phyloP scores from a whole-genome alignment of 768 basidiomycete species.

The Hygrocybe coccinea region DNA sequence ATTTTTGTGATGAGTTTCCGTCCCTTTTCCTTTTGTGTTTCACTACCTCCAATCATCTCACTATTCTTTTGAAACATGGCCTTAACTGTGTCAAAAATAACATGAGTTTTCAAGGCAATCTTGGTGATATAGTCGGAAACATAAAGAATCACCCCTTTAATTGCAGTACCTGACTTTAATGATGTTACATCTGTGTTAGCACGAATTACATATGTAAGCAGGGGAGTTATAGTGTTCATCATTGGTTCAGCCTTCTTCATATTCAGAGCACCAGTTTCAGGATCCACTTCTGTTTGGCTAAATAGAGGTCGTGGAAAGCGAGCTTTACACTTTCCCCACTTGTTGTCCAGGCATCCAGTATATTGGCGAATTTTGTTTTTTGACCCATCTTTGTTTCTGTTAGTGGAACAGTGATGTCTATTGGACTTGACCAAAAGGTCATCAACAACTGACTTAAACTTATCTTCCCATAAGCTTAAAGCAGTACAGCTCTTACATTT shows the following conservation, averaged over 20 bases:
- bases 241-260: constrained; percentile 29
- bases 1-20: constrained; percentile 24
- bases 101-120: constrained; percentile 28
- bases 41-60: constrained; percentile 15
- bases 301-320: constrained; percentile 28
- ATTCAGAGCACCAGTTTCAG: constrained; percentile 21
- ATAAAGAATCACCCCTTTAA: constrained; percentile 31
- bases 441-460: constrained; percentile 19
- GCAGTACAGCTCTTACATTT: constrained; percentile 6
- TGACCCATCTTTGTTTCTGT: constrained; percentile 15
- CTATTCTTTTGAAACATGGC: constrained; percentile 20
- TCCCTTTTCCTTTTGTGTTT: constrained; percentile 11
- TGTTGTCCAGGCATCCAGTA: constrained; percentile 23
- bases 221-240: constrained; percentile 30
- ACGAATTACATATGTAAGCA: constrained; percentile 26
- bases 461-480: constrained; percentile 14
- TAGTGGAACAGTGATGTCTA: constrained; percentile 23
- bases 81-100: constrained; percentile 27
- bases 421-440: constrained; percentile 26
- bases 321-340: constrained; percentile 28
- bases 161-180: constrained; percentile 32
- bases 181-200: constrained; percentile 35
- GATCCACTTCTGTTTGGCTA: constrained; percentile 23
- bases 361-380: constrained; percentile 8
- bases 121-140: constrained; percentile 39